Conservation (phyloP, 805 yeast species). For the Candida pseudofarinosa region DNA sequence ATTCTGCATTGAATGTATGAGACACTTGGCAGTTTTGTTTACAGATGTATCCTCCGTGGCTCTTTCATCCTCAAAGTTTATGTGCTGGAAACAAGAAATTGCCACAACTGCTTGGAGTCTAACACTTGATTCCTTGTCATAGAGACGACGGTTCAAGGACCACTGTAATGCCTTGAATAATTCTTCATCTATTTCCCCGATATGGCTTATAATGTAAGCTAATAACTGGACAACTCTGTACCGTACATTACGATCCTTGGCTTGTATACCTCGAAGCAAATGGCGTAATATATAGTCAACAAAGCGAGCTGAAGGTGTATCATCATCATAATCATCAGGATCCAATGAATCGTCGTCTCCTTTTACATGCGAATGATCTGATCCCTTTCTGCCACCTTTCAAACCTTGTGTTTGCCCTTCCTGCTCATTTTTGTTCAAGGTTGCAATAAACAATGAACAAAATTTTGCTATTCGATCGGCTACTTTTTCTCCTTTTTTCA, state of each 20-base stretch:
- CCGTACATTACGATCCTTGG: constrained; percentile 72
- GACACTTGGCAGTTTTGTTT: constrained; percentile 6
- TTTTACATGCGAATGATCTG: constrained; percentile 13
- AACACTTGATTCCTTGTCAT: constrained; percentile 72
- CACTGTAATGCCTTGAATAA: constrained; percentile 60
- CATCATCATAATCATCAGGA: constrained; percentile 28
- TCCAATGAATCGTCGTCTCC: constrained; percentile 6
- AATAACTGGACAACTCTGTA: constrained; percentile 74
- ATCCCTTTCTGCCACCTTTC: constrained; percentile 19
- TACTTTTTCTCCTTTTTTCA: constrained; percentile 63
- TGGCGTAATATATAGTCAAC: constrained; percentile 61
- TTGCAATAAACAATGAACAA: constrained; percentile 53
- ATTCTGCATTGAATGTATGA: constrained; percentile 55
- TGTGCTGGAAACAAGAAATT: constrained; percentile 67
- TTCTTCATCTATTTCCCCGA: constrained; percentile 73
- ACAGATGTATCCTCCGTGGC: constrained; percentile 41
- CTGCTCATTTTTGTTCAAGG: constrained; percentile 33
- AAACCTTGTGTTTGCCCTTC: neutral
- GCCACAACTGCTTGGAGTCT: constrained; percentile 84
- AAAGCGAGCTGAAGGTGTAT: constrained; percentile 46
- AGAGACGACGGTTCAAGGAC: constrained; percentile 58
- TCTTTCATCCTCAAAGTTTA: constrained; percentile 29
- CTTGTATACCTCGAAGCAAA: constrained; percentile 71
- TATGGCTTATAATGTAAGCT: constrained; percentile 63
- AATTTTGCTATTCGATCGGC: constrained; percentile 79